Evolutionary conservation across 495 filamentous ascomycete species (phyloP).

Genomic region (Elaphomyces granulatus): DNA sequence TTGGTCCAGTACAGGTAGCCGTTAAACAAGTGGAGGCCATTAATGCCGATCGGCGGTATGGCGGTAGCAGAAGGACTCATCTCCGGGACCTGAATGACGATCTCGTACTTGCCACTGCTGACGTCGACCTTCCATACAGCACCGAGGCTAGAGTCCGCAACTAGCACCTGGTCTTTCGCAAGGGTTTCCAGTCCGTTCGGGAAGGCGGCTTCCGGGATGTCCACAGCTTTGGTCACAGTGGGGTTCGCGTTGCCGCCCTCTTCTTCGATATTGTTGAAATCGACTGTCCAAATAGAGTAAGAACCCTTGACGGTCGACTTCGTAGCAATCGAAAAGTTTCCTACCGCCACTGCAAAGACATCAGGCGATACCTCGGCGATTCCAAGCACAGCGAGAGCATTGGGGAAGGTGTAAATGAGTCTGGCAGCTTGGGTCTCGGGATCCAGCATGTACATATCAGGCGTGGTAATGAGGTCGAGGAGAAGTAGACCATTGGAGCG

Average conservation of each 20-base stretch:
- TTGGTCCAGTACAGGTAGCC: constrained; percentile 27
- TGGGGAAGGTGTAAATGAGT: constrained; percentile 19
- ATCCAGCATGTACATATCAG: constrained; percentile 28
- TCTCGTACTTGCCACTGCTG: constrained; percentile 14
- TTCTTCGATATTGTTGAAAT: constrained; percentile 12
- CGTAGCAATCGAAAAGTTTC: constrained; percentile 20
- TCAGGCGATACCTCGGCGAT: constrained; percentile 29
- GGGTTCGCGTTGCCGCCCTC: too few relatives aligned
- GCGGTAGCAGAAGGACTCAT: constrained; percentile 4
- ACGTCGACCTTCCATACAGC: constrained; percentile 20
- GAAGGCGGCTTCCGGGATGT: constrained; percentile 22
- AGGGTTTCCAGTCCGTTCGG: constrained; percentile 26
- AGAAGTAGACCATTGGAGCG: constrained; percentile 22
- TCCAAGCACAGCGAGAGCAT: constrained; percentile 22
- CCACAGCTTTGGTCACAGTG: constrained; percentile 18
- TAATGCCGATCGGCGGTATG: constrained; percentile 18
- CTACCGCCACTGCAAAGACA: constrained; percentile 26
- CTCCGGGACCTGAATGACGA: constrained; percentile 16
- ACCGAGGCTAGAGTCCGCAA: constrained; percentile 24
- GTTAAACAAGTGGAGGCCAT: constrained; percentile 18
- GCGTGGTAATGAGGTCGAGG: constrained; percentile 17
- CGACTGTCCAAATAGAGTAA: constrained; percentile 23
- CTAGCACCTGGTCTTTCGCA: constrained; percentile 15
- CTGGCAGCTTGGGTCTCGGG: constrained; percentile 15
- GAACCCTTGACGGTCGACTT: constrained; percentile 16